phyloP scores from a whole-genome alignment of 2,329 filamentous ascomycete genomes.

The Trichoderma hamatum region DNA sequence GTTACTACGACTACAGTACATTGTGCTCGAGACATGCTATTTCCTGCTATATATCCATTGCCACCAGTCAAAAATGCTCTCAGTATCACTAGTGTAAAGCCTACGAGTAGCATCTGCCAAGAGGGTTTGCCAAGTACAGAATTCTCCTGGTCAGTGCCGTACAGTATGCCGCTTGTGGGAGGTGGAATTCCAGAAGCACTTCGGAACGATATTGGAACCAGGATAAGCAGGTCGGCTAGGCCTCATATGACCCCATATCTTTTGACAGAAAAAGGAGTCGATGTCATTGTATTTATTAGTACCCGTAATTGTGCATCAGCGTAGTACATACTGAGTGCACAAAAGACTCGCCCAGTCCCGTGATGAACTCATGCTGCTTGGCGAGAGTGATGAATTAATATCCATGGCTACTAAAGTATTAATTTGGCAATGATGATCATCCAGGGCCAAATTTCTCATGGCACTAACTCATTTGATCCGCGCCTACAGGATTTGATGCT shows the following conservation, averaged over 20 bases:
- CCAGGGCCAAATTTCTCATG: neutral
- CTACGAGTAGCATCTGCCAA: neutral
- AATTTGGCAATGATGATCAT: neutral
- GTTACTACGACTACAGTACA: neutral
- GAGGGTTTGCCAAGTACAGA: neutral
- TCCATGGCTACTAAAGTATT: neutral
- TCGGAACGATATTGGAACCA: neutral
- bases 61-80: neutral
- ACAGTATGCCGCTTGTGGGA: too few species aligned
- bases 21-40: neutral
- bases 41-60: neutral
- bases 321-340: neutral
- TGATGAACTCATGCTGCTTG: neutral
- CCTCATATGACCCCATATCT: neutral
- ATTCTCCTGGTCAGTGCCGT: too few species aligned
- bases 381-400: neutral
- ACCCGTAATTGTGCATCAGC: neutral
- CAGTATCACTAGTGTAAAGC: neutral
- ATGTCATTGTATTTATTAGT: too few species aligned
- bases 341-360: neutral
- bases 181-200: neutral
- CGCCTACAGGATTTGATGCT: neutral
- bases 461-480: neutral
- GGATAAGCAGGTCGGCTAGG: neutral
- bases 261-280: neutral